phyloP scores from a whole-genome alignment of 2,329 filamentous ascomycete genomes.

The Seiridium unicorne region DNA sequence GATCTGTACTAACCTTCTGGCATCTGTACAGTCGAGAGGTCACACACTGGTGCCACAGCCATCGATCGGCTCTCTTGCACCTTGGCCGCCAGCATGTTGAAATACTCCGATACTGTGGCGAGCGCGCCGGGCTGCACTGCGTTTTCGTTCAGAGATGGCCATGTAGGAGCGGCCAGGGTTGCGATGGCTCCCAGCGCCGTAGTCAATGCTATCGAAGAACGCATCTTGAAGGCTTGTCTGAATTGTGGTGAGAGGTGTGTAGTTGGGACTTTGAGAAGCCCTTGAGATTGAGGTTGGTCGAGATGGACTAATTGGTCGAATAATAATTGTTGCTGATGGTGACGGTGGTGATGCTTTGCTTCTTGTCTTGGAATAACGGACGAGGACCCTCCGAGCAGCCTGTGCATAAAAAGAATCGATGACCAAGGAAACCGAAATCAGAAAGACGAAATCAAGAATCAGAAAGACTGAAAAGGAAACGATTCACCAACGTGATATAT shows the following conservation, averaged over 20 bases:
- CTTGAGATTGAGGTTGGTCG: not conserved
- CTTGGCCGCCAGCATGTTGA: slow-evolving; percentile 57
- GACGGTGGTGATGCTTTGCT: no score
- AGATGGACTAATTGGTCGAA: not conserved
- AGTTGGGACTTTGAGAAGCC: not conserved
- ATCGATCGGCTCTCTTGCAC: slow-evolving; percentile 46
- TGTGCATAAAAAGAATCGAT: slow-evolving; percentile 16
- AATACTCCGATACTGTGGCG: slow-evolving; percentile 56
- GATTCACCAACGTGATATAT: slow-evolving; percentile 17
- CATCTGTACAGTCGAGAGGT: slow-evolving; percentile 51
- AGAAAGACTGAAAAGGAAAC: slow-evolving; percentile 24
- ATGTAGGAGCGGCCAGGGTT: slow-evolving; percentile 41
- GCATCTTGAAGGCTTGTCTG: slow-evolving; percentile 41
- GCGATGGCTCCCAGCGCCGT: slow-evolving; percentile 45
- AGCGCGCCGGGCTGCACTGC: slow-evolving; percentile 38
- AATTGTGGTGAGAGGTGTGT: slow-evolving; percentile 1
- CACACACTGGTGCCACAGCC: slow-evolving; percentile 44
- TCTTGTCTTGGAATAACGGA: not conserved
- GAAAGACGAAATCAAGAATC: slow-evolving; percentile 14
- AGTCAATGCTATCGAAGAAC: slow-evolving; percentile 43
- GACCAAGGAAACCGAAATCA: slow-evolving; percentile 9
- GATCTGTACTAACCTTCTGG: slow-evolving; percentile 42
- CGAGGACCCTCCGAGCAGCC: slow-evolving; percentile 22
- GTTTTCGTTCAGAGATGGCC: slow-evolving; percentile 41
- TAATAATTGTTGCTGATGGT: not conserved